Evolutionary conservation across 495 filamentous ascomycete genomes (phyloP).

Genomic region (Jackrogersella multiformis): DNA sequence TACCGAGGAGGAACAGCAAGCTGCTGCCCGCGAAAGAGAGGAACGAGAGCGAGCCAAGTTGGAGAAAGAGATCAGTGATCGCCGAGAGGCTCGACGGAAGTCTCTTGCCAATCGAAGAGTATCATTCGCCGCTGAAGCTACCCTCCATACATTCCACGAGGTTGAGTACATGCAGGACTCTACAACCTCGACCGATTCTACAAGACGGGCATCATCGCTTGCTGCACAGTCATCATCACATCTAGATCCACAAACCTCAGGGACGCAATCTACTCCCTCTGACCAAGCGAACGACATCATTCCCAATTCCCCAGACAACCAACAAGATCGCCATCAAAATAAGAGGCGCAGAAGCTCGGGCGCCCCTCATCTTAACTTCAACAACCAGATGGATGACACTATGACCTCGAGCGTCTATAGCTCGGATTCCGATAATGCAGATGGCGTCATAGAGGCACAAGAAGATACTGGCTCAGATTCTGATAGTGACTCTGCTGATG

Average conservation of each 20-base stretch:
- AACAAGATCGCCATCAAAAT: conserved; percentile 72
- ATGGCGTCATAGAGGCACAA: conserved; percentile 63
- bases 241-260: conserved; percentile 59
- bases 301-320: conserved; percentile 72
- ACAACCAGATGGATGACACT: conserved; percentile 69
- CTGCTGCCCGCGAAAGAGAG: conserved; percentile 75
- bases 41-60: conserved; percentile 72
- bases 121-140: conserved; percentile 97
- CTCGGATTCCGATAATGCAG: conserved; percentile 69
- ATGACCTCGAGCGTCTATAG: conserved; percentile 84
- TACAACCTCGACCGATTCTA: conserved; percentile 82
- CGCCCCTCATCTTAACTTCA: conserved; percentile 67
- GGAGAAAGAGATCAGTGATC: conserved; percentile 75
- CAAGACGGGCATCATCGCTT: conserved; percentile 73
- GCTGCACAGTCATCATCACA: conserved; percentile 56
- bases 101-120: conserved; percentile 93
- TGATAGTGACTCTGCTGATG: conserved; percentile 68
- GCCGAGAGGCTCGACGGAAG: conserved; percentile 86
- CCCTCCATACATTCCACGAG: conserved; percentile 96
- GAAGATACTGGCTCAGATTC: conserved; percentile 64
- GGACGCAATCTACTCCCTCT: conserved; percentile 72
- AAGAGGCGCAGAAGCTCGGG: conserved; percentile 72
- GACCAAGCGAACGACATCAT: conserved; percentile 69
- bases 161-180: conserved; percentile 88
- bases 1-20: conserved; percentile 84